Base-by-base conservation (phyloP, 1,284 basidiomycete species). In the Lentinula novae-zelandiae region DNA sequence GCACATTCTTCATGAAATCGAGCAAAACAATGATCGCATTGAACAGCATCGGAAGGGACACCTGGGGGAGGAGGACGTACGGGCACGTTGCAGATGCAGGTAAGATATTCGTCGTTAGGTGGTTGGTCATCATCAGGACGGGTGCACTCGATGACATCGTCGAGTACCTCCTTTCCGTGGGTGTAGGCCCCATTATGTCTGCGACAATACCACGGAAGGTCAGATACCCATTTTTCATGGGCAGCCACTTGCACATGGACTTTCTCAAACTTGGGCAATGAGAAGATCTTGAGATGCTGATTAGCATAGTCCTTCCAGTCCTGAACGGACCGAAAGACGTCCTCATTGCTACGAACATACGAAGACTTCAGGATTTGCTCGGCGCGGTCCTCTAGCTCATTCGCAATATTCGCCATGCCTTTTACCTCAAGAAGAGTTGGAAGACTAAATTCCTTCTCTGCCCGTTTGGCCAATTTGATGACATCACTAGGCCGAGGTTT, bases 11-110 rank as follows among this genome's bases (percentile, higher is more conserved):
- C 90, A 65, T 93, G 90, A 74, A 93, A 93, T 57, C 90, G 78
- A 49, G 90, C 91, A 69, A 82, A 89, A 66, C 90, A 93, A 67
- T 93, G 90, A 68, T 93, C 90, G 69, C 90, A 93, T 70, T 93
- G 90, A 5, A 93, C 91, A 0, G 91, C 90, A 69, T 92, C 90
- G 0, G 90, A 92, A 27, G 80, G 75, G 10, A 78, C 75, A n/a
- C 89, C 89, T 5, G 82, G 81, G 1, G 85, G 84, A 22, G 90
- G 90, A 10, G 89, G 90, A 27, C 84, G 83, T 46, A 93, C 90
- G 15, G 91, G 84, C 3, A 75, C 72, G 38, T 79, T 84, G 71
- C 90, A 93, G 63, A 93, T 93, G 69, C 90, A 93, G 0, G 91
- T 93, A 69, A 89, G 86, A 71, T 84, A 91, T 72, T 92, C 89